A percentile compares a stretch with the other conserved stretches of the same genome.
Conservation (phyloP, 2,329 filamentous ascomycete genomes). For the Aureobasidium lini region DNA sequence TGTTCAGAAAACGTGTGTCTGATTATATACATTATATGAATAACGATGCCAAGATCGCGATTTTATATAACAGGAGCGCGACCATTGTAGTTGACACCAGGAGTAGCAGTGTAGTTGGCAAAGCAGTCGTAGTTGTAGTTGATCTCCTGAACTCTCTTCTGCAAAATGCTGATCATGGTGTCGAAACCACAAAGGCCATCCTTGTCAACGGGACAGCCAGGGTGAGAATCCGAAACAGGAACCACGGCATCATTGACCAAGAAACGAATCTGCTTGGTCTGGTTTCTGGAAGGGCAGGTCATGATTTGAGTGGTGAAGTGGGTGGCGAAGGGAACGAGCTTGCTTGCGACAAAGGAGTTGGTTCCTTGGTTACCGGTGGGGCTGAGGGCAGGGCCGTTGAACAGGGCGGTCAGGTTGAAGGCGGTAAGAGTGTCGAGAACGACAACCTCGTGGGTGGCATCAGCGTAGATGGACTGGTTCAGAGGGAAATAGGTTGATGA, state of each 20-base stretch:
- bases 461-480: constrained; percentile 12
- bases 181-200: constrained; percentile 10
- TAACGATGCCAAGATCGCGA: not conserved
- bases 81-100: constrained; percentile 7
- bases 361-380: not conserved
- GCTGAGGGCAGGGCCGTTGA: not conserved
- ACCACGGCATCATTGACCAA: constrained; percentile 7
- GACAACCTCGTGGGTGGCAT: constrained; percentile 10
- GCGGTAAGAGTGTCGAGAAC: constrained; percentile 7
- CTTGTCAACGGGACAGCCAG: constrained; percentile 7
- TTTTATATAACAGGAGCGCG: not conserved
- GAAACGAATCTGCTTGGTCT: constrained; percentile 10
- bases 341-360: constrained; percentile 9
- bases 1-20: too few species aligned
- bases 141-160: constrained; percentile 1
- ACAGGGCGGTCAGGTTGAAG: constrained; percentile 10
- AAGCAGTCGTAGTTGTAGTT: constrained; percentile 8
- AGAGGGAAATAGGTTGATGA: constrained; percentile 2
- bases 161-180: constrained; percentile 1
- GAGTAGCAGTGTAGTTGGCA: constrained; percentile 4
- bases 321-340: constrained; percentile 10
- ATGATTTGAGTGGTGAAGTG: constrained; percentile 11
- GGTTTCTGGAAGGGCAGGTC: constrained; percentile 7
- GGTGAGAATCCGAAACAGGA: not conserved
- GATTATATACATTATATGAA: too few species aligned